A percentile compares a stretch with the other conserved stretches of the same genome.
Conservation (phyloP, 2,329 filamentous ascomycete species). For the Fusarium acutatum region DNA sequence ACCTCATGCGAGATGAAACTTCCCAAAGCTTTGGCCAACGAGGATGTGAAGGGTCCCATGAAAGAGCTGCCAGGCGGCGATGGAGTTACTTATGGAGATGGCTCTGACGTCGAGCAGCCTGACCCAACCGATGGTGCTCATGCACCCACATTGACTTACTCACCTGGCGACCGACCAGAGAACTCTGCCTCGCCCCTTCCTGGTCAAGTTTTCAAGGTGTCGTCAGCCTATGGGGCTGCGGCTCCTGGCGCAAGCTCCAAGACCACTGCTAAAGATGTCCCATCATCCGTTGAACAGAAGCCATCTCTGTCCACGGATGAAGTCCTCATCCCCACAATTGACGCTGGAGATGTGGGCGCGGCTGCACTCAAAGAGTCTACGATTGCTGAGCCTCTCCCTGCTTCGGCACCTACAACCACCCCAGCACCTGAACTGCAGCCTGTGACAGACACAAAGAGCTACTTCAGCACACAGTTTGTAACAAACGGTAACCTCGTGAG, state of each 20-base stretch:
- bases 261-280: slow-evolving; percentile 13
- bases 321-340: slow-evolving; percentile 13
- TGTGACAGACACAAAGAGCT: slow-evolving; percentile 47
- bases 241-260: slow-evolving; percentile 20
- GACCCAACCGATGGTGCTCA: slow-evolving; percentile 10
- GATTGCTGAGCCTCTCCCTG: background rate
- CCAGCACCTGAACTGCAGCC: slow-evolving; percentile 37
- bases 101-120: slow-evolving; percentile 25
- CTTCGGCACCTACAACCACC: slow-evolving; percentile 33
- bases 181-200: slow-evolving; percentile 48
- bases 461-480: slow-evolving; percentile 61
- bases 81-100: slow-evolving; percentile 49
- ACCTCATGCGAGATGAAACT: slow-evolving; percentile 70
- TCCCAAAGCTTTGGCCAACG: slow-evolving; percentile 62
- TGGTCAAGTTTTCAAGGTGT: slow-evolving; percentile 55
- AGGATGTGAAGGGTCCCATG: slow-evolving; percentile 67
- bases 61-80: slow-evolving; percentile 73
- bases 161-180: slow-evolving; percentile 46
- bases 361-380: slow-evolving; percentile 21
- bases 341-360: slow-evolving; percentile 4
- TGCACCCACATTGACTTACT: slow-evolving; percentile 46
- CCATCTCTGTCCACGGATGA: slow-evolving; percentile 6
- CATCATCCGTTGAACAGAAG: slow-evolving; percentile 4
- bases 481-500: slow-evolving; percentile 61
- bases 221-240: slow-evolving; percentile 29